These are phyloP conservation scores for Oidium heveae DNA, from an alignment of 2,329 filamentous ascomycete species.

Conservation along the genomic window DNA sequence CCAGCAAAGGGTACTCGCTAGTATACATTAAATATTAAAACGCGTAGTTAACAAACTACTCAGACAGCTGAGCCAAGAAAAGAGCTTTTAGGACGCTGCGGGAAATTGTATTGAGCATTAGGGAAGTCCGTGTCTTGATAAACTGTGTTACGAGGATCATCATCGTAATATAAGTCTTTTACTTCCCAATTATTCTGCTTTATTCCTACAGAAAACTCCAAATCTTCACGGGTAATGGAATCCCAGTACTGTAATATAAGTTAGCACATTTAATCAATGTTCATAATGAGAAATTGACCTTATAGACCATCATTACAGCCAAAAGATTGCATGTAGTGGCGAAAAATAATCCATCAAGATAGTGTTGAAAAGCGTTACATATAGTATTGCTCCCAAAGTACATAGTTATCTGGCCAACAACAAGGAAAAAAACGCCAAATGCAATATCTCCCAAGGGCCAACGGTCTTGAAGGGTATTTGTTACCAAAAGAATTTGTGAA, in stretches of 20 bases:
- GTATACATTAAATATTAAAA: too few species aligned
- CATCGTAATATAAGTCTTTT: slow-evolving; percentile 42
- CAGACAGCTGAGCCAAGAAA: too few species aligned
- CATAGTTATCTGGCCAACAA: slow-evolving; percentile 73
- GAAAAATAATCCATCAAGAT: slow-evolving; percentile 84
- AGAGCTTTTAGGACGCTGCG: slow-evolving; percentile 9
- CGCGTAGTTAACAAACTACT: too few species aligned
- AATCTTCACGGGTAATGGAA: slow-evolving; percentile 91
- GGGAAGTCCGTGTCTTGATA: slow-evolving; percentile 14
- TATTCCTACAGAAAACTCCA: slow-evolving; percentile 91
- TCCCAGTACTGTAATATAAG: slow-evolving; percentile 60
- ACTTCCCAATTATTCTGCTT: slow-evolving; percentile 97
- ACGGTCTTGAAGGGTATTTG: slow-evolving; percentile 74
- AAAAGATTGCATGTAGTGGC: slow-evolving; percentile 82
- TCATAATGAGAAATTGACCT: slow-evolving; percentile 27
- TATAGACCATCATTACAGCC: slow-evolving; percentile 99
- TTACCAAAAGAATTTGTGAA: slow-evolving; percentile 71
- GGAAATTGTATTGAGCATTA: slow-evolving; percentile 6
- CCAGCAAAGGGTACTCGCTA: too few species aligned
- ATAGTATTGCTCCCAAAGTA: slow-evolving; percentile 75
- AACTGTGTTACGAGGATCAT: slow-evolving; percentile 12
- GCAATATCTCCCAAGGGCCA: slow-evolving; percentile 86
- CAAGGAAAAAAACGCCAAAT: slow-evolving; percentile 78
- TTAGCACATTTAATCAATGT: slow-evolving; percentile 2
- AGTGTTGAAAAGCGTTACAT: slow-evolving; percentile 67